These are phyloP conservation scores for Penicillium frequentans DNA, from an alignment of 2,329 filamentous ascomycete species.

Conservation along the genomic window DNA sequence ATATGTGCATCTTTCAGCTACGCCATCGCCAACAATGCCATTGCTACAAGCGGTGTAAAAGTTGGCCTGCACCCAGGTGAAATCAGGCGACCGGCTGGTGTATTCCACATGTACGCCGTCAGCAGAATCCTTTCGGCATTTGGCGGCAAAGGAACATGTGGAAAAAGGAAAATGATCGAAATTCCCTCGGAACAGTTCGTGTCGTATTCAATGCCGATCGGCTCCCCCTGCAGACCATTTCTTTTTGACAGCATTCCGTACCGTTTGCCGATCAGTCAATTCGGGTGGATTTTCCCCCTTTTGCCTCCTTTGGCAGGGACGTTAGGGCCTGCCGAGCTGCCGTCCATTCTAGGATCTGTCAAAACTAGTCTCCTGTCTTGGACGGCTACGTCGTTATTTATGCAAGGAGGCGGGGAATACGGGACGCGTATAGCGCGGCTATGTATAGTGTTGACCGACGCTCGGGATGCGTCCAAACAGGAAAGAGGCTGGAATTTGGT, in stretches of 20 bases:
- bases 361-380: conserved; percentile 8
- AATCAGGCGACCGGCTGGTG: not conserved
- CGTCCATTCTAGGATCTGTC: conserved; percentile 12
- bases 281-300: not conserved
- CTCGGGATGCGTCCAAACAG: not conserved
- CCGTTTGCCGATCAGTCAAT: conserved; percentile 14
- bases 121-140: not conserved
- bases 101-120: not conserved
- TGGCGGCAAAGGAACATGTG: not conserved
- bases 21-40: not conserved
- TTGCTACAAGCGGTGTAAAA: conserved; percentile 3
- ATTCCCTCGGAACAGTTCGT: not conserved
- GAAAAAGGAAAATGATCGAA: not conserved
- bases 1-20: conserved; percentile 1
- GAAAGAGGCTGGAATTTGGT: not conserved
- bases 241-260: conserved; percentile 16
- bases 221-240: conserved; percentile 8
- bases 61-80: not conserved
- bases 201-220: conserved; percentile 6
- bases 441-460: conserved; percentile 1
- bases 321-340: not conserved
- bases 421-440: conserved; percentile 22
- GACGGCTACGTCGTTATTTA: conserved; percentile 8
- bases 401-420: conserved; percentile 13
- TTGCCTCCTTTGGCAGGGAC: conserved; percentile 4